A percentile compares a stretch with the other conserved stretches of the same genome.
Conservation (phyloP, 2,329 filamentous ascomycete species). For the Periconia sp. region DNA sequence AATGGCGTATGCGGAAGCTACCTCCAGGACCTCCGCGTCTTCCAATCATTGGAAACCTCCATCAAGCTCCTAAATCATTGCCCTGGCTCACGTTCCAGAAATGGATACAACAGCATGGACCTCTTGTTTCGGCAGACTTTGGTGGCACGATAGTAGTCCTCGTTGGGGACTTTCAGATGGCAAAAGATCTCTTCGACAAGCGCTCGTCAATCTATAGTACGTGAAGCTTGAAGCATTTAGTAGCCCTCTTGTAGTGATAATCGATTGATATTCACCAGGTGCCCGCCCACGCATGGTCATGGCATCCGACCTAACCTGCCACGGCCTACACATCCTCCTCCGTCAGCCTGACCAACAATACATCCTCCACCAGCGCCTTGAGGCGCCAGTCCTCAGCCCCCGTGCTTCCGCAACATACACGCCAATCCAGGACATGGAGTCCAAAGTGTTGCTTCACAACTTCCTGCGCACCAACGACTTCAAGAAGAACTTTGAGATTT, state of each 20-base stretch:
- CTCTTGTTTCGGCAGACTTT: slow-evolving; percentile 39
- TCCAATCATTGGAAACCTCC: slow-evolving; percentile 41
- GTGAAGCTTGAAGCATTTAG: too few relatives aligned
- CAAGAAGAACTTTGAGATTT: slow-evolving; percentile 43
- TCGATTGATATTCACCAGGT: too few relatives aligned
- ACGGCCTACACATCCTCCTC: slow-evolving; percentile 47
- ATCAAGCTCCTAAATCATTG: slow-evolving; percentile 31
- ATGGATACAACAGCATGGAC: slow-evolving; percentile 45
- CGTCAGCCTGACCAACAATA: slow-evolving; percentile 46
- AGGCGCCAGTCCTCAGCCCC: slow-evolving; percentile 40
- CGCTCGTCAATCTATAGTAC: slow-evolving; percentile 57
- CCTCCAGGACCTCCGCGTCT: slow-evolving; percentile 37
- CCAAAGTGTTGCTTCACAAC: slow-evolving; percentile 49
- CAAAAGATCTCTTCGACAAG: slow-evolving; percentile 60
- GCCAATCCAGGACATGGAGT: slow-evolving; percentile 52
- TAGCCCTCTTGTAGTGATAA: too few relatives aligned
- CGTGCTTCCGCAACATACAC: slow-evolving; percentile 39
- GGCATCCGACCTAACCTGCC: slow-evolving; percentile 56
- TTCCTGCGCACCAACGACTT: slow-evolving; percentile 40
- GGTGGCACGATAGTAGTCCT: slow-evolving; percentile 39
- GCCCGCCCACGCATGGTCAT: slow-evolving; percentile 50
- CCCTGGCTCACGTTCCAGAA: slow-evolving; percentile 34
- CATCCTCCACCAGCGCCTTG: slow-evolving; percentile 48
- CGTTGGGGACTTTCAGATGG: slow-evolving; percentile 56
- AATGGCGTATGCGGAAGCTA: slow-evolving; percentile 15